Conservation (phyloP, 257 asterid genomes). For the Lavandula angustifolia region DNA sequence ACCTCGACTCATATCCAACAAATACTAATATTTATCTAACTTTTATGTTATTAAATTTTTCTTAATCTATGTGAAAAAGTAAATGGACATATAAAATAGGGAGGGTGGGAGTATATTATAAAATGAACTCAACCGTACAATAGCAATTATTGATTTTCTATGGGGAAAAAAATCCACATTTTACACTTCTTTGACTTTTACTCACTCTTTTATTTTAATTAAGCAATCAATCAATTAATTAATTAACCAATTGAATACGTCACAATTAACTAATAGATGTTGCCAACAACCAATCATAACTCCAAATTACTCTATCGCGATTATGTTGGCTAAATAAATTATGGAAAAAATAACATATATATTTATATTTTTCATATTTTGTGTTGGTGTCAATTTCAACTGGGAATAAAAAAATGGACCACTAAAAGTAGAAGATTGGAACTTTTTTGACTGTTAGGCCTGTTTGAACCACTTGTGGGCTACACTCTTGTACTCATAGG, state of each 20-base stretch:
- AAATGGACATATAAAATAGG: too few species aligned
- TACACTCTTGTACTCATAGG: slow-evolving; percentile 14
- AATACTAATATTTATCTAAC: too few species aligned
- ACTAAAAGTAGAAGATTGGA: slow-evolving; percentile 29
- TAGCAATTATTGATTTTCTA: too few species aligned
- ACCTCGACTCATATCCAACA: too few species aligned
- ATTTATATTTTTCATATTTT: too few species aligned
- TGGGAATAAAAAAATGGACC: slow-evolving; percentile 31
- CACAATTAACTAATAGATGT: slow-evolving; percentile 31
- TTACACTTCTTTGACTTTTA: slow-evolving; percentile 1
- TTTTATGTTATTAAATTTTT: too few species aligned
- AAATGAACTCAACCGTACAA: too few species aligned
- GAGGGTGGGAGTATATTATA: too few species aligned
- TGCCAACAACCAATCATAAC: slow-evolving; percentile 34
- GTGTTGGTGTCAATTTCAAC: not conserved
- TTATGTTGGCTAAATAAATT: slow-evolving; percentile 26
- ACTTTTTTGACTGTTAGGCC: slow-evolving; percentile 31
- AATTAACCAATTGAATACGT: slow-evolving; percentile 21
- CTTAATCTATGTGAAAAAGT: too few species aligned
- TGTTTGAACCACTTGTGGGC: slow-evolving; percentile 21
- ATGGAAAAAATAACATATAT: not conserved
- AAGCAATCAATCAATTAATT: slow-evolving; percentile 7
- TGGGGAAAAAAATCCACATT: not conserved
- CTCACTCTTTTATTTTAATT: slow-evolving; percentile 4
- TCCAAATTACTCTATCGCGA: slow-evolving; percentile 20